These are phyloP conservation scores for Barnettozyma vustinii DNA, from an alignment of 805 yeast species.

Conservation along the genomic window DNA sequence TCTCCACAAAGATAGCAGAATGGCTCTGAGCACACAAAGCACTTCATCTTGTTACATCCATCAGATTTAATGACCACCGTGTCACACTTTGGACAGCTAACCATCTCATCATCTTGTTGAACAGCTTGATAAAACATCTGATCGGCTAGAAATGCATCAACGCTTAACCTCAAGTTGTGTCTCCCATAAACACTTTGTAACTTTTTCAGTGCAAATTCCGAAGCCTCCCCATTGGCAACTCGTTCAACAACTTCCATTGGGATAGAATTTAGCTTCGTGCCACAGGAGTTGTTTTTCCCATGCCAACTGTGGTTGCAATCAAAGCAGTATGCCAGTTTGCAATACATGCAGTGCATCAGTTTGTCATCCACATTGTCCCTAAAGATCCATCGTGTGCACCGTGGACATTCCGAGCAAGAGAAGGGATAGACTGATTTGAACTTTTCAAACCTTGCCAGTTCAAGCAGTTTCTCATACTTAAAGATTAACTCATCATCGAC, in stretches of 20 bases:
- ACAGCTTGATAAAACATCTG: constrained; percentile 40
- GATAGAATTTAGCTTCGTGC: constrained; percentile 27
- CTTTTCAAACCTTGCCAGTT: constrained; percentile 36
- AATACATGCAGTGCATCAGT: constrained; percentile 43
- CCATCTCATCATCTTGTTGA: constrained; percentile 35
- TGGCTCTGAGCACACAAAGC: constrained; percentile 40
- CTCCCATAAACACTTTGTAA: constrained; percentile 42
- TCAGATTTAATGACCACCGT: constrained; percentile 47
- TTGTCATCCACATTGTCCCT: constrained; percentile 41
- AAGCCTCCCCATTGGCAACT: constrained; percentile 19
- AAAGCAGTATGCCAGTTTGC: constrained; percentile 51
- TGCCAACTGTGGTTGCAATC: constrained; percentile 59
- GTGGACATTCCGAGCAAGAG: constrained; percentile 47
- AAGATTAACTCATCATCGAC: constrained; percentile 23
- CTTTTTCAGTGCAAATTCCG: constrained; percentile 30
- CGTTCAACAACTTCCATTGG: constrained; percentile 24
- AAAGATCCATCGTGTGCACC: constrained; percentile 45
- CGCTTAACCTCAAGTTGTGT: constrained; percentile 35
- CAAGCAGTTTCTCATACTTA: constrained; percentile 36
- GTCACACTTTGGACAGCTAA: constrained; percentile 48
- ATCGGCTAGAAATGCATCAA: constrained; percentile 43
- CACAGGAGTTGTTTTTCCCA: constrained; percentile 45
- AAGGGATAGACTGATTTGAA: constrained; percentile 41
- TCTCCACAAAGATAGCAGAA: constrained; percentile 56
- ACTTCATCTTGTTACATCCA: constrained; percentile 63